Base-by-base conservation (phyloP, 2,329 filamentous ascomycete species). In the Magnaporthiopsis rhizophila region DNA sequence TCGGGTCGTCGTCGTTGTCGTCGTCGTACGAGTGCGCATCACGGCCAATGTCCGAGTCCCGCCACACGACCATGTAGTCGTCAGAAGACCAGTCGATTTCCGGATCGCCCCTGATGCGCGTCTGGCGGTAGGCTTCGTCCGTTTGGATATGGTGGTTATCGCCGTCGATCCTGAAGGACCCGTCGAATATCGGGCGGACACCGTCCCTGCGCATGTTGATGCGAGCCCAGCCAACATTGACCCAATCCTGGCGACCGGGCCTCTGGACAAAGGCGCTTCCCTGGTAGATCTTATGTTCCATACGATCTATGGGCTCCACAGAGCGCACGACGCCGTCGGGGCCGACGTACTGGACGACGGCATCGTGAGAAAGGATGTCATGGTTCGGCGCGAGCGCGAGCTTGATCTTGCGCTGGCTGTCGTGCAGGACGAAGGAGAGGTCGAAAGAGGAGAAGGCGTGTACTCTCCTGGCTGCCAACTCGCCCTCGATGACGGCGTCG, bases 61-160 rank as follows among this genome's bases (percentile, higher is more conserved):
- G 86, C 83, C 91, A 98, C 1, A 97, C 83, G 50, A 97, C 82
- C 93, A 99, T 95, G 72, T 86, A 89, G 66, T 96, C 90, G 38
- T 87, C 83, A 5, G 72, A 71, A 26, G 79, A 81, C 59, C 79
- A 76, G 18, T 83, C 77, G 9, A 91, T 74, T 32, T 83, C 79
- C 2, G 92, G 91, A 73, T 99, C 95, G 59, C 87, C 78, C 28
- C 78, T 74, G 66, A 91, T 86, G 72, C 85, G 89, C 59, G 91
- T 92, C 68, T 85, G 82, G 72, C 85, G 81, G 72, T 95, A 99
- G 67, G 87, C 89, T 34, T 83, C 83, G 67, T 84, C 85, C 34
- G 91, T 86, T 72, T 96, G 89, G 62, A 99, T 81, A 74, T 98
- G 92, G 76, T 99, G 92, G 69, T 93, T 87, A 72, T 97, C 87